Conservation (phyloP, 768 basidiomycete species). For the Fistulinella prunicolor region DNA sequence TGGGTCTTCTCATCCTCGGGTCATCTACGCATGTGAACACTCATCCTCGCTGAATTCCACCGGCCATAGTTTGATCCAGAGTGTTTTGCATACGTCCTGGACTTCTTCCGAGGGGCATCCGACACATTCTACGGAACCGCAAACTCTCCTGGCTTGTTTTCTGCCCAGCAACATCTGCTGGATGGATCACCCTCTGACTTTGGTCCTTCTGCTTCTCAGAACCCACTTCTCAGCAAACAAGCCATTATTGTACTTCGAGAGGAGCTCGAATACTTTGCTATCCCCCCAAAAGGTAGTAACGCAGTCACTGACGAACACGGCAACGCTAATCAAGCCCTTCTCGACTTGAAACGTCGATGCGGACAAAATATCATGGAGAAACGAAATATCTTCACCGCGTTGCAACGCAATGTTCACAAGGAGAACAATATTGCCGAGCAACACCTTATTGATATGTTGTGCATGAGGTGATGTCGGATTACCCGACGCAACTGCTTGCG, state of each 20-base stretch:
- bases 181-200: conserved; percentile 62
- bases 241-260: conserved; percentile 98
- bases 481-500: not conserved
- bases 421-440: conserved; percentile 99
- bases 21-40: not conserved
- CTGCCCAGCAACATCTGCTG: conserved; percentile 75
- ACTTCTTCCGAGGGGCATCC: conserved; percentile 87
- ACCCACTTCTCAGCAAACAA: conserved; percentile 92
- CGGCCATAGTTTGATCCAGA: conserved; percentile 86
- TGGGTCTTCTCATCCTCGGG: conserved; percentile 46
- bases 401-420: conserved; percentile 98
- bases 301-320: conserved; percentile 75
- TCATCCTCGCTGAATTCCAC: conserved; percentile 2
- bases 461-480: conserved; percentile 77
- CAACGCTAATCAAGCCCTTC: conserved; percentile 71
- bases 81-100: conserved; percentile 90
- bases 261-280: conserved; percentile 97
- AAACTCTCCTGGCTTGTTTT: conserved; percentile 66
- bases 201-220: conserved; percentile 67
- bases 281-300: conserved; percentile 68
- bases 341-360: conserved; percentile 81
- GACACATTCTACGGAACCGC: conserved; percentile 90
- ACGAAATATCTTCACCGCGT: conserved; percentile 91
- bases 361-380: conserved; percentile 87
- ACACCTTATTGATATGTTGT: conserved; percentile 99